phyloP scores from a whole-genome alignment of 2,329 filamentous ascomycete genomes.

The Amauroascus verrucosus region DNA sequence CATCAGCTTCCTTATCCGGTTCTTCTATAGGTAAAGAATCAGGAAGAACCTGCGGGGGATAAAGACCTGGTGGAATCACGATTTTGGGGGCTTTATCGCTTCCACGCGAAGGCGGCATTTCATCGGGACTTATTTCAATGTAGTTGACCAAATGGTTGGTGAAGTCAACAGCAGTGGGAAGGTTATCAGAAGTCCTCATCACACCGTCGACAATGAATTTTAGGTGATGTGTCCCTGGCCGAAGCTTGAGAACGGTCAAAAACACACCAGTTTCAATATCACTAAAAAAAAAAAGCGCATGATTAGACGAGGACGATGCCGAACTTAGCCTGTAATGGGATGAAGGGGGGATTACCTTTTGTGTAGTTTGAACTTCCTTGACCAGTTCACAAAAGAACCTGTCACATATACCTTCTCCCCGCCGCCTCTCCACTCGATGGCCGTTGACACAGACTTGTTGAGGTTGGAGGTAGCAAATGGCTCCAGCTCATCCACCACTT shows the following conservation, averaged over 20 bases:
- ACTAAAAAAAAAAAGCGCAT: slow-evolving; percentile 9
- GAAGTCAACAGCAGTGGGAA: slow-evolving; percentile 94
- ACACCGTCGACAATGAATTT: slow-evolving; percentile 92
- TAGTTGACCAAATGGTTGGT: slow-evolving; percentile 98
- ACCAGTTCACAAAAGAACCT: slow-evolving; percentile 95
- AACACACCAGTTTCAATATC: slow-evolving; percentile 49
- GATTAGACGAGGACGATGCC: neutral
- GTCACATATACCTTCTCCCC: slow-evolving; percentile 93
- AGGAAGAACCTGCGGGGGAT: slow-evolving; percentile 37
- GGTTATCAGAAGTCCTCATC: slow-evolving; percentile 75
- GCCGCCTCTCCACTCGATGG: slow-evolving; percentile 71
- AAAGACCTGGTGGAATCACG: slow-evolving; percentile 30
- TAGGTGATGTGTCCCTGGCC: slow-evolving; percentile 89
- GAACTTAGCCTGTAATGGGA: neutral
- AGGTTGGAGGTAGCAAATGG: slow-evolving; percentile 55
- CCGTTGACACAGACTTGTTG: slow-evolving; percentile 68
- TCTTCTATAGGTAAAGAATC: slow-evolving; percentile 31
- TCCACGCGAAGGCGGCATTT: slow-evolving; percentile 39
- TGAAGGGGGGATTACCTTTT: slow-evolving; percentile 50
- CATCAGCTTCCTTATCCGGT: slow-evolving; percentile 39
- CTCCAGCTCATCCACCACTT: slow-evolving; percentile 64
- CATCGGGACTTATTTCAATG: slow-evolving; percentile 71
- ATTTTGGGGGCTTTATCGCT: slow-evolving; percentile 29
- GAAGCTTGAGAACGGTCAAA: slow-evolving; percentile 68
- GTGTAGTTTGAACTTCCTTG: slow-evolving; percentile 80